phyloP scores from a whole-genome alignment of 2,329 filamentous ascomycete genomes.

The Penicillium sp. region DNA sequence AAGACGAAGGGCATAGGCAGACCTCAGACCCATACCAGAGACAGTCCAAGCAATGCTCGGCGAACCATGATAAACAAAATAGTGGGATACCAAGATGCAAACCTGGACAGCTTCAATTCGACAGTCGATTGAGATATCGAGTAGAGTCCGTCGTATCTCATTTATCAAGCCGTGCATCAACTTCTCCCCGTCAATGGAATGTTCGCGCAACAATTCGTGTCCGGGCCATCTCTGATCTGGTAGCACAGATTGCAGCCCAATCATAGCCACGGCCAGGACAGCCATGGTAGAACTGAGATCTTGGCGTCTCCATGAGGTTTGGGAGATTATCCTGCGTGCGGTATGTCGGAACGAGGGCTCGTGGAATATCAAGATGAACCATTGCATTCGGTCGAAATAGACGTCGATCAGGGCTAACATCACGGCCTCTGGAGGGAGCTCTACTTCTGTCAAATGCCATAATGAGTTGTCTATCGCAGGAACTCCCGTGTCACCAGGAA shows the following conservation, averaged over 20 bases:
- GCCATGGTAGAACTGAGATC: slow-evolving; percentile 15
- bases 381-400: slow-evolving; percentile 23
- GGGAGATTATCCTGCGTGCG: slow-evolving; percentile 11
- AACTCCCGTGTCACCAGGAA: slow-evolving; percentile 16
- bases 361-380: slow-evolving; percentile 22
- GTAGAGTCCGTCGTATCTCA: slow-evolving; percentile 15
- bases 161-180: slow-evolving; percentile 4
- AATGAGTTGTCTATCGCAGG: slow-evolving; percentile 8
- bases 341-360: slow-evolving; percentile 14
- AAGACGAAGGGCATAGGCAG: slow-evolving; percentile 21
- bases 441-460: slow-evolving; percentile 17
- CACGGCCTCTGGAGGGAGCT: slow-evolving; percentile 14
- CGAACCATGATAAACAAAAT: slow-evolving; percentile 21
- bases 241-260: slow-evolving; percentile 19
- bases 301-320: slow-evolving; percentile 13
- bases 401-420: slow-evolving; percentile 18
- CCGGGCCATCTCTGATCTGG: slow-evolving; percentile 17
- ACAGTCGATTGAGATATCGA: slow-evolving; percentile 19
- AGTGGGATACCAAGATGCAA: slow-evolving; percentile 17
- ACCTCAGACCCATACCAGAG: slow-evolving; percentile 20
- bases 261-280: slow-evolving; percentile 17
- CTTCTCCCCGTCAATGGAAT: slow-evolving; percentile 1
- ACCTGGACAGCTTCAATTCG: slow-evolving; percentile 24
- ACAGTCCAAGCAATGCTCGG: slow-evolving; percentile 22
- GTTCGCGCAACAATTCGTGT: slow-evolving; percentile 8